Evolutionary conservation across 345 rosid species (phyloP).

Genomic region (Eucalyptus cloeziana): DNA sequence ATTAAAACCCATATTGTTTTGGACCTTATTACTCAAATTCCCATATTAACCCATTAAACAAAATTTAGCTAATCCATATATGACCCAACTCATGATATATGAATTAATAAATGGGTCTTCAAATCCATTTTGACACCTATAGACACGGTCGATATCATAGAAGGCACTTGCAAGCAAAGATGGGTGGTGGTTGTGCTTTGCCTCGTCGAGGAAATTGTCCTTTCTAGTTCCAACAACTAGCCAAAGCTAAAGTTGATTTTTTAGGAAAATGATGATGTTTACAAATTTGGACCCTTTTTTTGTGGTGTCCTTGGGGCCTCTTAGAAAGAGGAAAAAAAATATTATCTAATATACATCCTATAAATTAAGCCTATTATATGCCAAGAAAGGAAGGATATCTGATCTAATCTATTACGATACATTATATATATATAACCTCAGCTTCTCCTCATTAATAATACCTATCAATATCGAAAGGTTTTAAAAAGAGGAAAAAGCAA

Average conservation of each 20-base stretch:
- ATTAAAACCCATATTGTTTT: background rate
- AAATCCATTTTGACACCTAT: background rate
- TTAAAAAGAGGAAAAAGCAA: background rate
- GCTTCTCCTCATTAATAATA: background rate
- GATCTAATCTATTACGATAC: background rate
- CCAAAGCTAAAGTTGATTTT: background rate
- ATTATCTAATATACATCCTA: background rate
- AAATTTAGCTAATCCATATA: background rate
- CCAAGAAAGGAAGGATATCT: background rate
- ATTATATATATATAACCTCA: background rate
- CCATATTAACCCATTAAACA: background rate
- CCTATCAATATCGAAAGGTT: background rate
- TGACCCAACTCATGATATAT: background rate
- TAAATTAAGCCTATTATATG: background rate
- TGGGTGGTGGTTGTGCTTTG: background rate
- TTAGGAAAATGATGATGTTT: background rate
- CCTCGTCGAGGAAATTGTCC: background rate
- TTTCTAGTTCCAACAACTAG: background rate
- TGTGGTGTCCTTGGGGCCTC: background rate
- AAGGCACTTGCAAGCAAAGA: background rate
- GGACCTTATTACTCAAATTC: background rate
- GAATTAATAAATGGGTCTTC: background rate
- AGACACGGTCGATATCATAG: rapidly evolving
- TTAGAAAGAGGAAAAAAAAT: background rate
- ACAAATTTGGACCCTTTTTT: background rate